These are phyloP conservation scores for Scedosporium dehoogii DNA, from an alignment of 2,329 filamentous ascomycete species.

Conservation along the genomic window DNA sequence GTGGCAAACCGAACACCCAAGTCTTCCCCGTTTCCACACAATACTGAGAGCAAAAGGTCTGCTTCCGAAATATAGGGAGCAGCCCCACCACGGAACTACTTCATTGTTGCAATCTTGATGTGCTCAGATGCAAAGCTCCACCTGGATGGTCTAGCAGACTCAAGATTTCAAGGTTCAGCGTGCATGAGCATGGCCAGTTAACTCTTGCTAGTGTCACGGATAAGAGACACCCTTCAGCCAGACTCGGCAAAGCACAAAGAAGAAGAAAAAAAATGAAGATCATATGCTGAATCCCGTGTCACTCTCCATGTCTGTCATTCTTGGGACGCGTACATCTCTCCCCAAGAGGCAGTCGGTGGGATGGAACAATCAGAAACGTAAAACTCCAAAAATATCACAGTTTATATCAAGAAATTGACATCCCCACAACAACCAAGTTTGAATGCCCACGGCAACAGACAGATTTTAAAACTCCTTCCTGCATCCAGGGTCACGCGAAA, in stretches of 20 bases:
- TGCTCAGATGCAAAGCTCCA: not conserved
- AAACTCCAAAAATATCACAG: no score
- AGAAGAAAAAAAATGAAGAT: no score
- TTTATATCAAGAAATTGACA: no score
- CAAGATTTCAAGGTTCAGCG: not conserved
- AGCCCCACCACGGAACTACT: not conserved
- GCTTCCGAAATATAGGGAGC: not conserved
- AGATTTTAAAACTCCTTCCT: not conserved
- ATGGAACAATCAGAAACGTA: no score
- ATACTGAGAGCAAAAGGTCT: not conserved
- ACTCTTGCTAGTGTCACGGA: not conserved
- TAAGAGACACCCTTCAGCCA: no score
- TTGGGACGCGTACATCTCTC: no score
- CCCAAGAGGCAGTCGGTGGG: no score
- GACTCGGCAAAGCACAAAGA: no score
- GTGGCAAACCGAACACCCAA: no score
- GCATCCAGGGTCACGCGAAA: not conserved
- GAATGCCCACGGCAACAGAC: not conserved
- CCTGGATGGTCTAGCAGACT: not conserved
- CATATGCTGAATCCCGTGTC: no score
- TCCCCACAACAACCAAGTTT: not conserved
- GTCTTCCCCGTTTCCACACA: no score
- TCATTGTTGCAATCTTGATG: not conserved
- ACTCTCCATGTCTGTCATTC: no score
- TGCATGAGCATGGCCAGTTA: not conserved